Conservation (phyloP, 345 rosid genomes). For the Gossypium herbaceum region DNA sequence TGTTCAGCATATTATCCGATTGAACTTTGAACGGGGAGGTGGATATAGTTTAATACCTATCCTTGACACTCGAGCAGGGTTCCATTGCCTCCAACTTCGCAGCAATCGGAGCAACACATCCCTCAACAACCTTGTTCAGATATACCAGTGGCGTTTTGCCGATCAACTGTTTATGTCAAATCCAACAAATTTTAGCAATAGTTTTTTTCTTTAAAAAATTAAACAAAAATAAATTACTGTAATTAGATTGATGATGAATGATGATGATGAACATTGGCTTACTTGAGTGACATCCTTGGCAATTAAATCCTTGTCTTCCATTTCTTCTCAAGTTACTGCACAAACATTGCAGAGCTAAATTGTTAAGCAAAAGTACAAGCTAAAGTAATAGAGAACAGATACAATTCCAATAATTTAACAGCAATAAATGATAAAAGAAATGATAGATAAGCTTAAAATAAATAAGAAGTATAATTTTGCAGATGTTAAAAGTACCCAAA, state of each 20-base stretch:
- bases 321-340: slow-evolving; percentile 23
- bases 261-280: slow-evolving; percentile 14
- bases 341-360: not conserved
- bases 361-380: not conserved
- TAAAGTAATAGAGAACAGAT: not conserved
- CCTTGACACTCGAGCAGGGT: slow-evolving; percentile 90
- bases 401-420: not conserved
- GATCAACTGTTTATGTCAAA: slow-evolving; percentile 38
- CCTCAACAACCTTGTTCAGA: slow-evolving; percentile 64
- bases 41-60: slow-evolving; percentile 41
- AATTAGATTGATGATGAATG: not conserved
- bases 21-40: not conserved
- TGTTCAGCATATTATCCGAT: too few relatives aligned
- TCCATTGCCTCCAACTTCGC: slow-evolving; percentile 86
- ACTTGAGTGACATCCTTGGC: slow-evolving; percentile 66
- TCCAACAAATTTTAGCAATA: slow-evolving; percentile 2
- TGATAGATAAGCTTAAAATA: not conserved
- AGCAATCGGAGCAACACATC: slow-evolving; percentile 69
- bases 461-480: not conserved
- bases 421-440: not conserved
- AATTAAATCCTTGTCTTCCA: slow-evolving; percentile 36
- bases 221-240: not conserved
- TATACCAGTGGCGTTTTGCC: slow-evolving; percentile 83
- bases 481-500: not conserved
- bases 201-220: not conserved